Percentiles rank a stretch among this genome's conserved stretches.
Conservation (phyloP, 2,329 filamentous ascomycete genomes). For the Penicillium digitatum region DNA sequence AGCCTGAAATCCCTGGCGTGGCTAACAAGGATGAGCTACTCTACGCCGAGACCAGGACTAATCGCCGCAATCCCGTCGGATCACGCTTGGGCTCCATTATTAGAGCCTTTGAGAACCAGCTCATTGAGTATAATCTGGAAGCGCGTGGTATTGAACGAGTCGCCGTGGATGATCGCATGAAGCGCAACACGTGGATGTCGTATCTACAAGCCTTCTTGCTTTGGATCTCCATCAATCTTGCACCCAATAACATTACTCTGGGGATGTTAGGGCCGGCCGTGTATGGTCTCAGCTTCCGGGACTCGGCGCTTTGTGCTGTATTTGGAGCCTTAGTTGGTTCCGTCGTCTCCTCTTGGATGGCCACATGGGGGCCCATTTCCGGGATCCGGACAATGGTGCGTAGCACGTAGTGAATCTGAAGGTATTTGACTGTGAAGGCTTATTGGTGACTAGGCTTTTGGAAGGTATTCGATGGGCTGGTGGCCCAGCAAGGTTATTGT, state of each 20-base stretch:
- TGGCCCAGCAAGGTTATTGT: constrained; percentile 62
- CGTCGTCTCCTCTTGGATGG: constrained; percentile 56
- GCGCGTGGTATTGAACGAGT: constrained; percentile 59
- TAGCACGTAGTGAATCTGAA: neutral
- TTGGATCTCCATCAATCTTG: constrained; percentile 61
- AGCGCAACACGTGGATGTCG: constrained; percentile 48
- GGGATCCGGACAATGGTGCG: constrained; percentile 59
- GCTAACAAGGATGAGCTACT: constrained; percentile 19
- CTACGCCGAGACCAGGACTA: constrained; percentile 7
- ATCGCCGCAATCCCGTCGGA: constrained; percentile 20
- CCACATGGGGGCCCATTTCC: constrained; percentile 58
- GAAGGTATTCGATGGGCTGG: constrained; percentile 62
- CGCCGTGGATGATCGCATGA: constrained; percentile 52
- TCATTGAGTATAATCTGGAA: constrained; percentile 50
- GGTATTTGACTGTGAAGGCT: neutral
- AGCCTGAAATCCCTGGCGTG: constrained; percentile 10
- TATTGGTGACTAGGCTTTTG: constrained; percentile 45
- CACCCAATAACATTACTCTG: constrained; percentile 62
- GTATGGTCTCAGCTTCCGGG: constrained; percentile 56
- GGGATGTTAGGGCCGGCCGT: constrained; percentile 60
- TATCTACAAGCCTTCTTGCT: constrained; percentile 56
- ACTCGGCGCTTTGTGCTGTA: constrained; percentile 54
- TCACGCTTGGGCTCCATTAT: constrained; percentile 30
- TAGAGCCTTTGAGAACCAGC: constrained; percentile 38
- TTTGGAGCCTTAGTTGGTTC: constrained; percentile 56